A percentile compares a stretch with the other conserved stretches of the same genome.
phyloP scores from a whole-genome alignment of 2,329 filamentous ascomycete species.

The Cordyceps tenuipes region DNA sequence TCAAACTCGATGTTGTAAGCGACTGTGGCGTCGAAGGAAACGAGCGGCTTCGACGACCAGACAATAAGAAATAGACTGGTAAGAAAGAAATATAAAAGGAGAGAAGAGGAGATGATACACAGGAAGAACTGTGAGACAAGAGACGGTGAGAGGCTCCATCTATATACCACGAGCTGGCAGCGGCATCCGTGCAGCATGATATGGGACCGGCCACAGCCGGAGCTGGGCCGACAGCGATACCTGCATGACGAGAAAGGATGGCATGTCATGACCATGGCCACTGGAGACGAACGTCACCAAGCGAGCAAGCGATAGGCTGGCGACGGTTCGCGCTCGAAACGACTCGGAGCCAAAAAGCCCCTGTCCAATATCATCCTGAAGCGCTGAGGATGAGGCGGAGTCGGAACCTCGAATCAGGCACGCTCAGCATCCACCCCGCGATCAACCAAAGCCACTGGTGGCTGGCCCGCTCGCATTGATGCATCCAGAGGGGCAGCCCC shows the following conservation, averaged over 20 bases:
- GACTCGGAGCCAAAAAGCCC: not conserved
- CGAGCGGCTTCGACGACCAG: constrained; percentile 44
- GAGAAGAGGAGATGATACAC: constrained; percentile 9
- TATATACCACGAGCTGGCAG: constrained; percentile 10
- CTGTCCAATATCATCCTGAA: constrained; percentile 11
- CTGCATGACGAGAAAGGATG: not conserved
- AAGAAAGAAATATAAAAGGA: constrained; percentile 6
- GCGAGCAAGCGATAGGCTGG: not conserved
- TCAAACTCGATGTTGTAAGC: constrained; percentile 16
- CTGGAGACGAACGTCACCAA: not conserved
- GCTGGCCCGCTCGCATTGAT: constrained; percentile 9
- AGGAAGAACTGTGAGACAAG: not conserved
- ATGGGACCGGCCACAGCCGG: not conserved
- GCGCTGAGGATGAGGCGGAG: constrained; percentile 10
- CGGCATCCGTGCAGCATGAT: not conserved
- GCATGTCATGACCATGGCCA: not conserved
- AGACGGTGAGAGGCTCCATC: constrained; percentile 6
- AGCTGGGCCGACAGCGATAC: not conserved
- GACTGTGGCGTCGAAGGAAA: constrained; percentile 37
- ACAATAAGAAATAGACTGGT: constrained; percentile 6
- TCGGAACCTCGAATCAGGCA: not conserved
- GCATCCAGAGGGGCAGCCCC: constrained; percentile 4
- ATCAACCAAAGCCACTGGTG: not conserved
- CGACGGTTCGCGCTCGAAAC: not conserved
- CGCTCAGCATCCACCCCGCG: not conserved